A percentile compares a stretch with the other conserved stretches of the same genome.
Evolutionary conservation across 179 eudicot genomes (phyloP).

Genomic region (Silene coronaria): DNA sequence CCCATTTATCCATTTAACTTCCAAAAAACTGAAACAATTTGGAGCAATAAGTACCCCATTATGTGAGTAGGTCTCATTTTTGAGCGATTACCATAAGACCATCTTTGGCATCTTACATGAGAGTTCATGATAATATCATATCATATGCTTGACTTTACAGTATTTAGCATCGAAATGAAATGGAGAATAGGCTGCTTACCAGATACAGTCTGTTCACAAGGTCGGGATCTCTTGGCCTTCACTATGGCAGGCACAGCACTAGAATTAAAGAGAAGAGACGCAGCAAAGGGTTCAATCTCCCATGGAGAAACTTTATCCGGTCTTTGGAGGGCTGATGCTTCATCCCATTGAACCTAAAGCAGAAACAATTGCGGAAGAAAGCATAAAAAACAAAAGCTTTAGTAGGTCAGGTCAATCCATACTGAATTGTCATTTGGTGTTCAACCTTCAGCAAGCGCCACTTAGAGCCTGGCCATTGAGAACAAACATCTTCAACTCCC

Average conservation of each 20-base stretch:
- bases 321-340: slow-evolving; percentile 55
- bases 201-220: slow-evolving; percentile 42
- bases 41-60: too few relatives aligned
- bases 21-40: too few relatives aligned
- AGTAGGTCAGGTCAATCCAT: slow-evolving; percentile 7
- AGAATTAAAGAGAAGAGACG: slow-evolving; percentile 41
- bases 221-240: slow-evolving; percentile 70
- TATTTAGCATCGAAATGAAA: background rate
- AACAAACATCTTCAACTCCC: slow-evolving; percentile 54
- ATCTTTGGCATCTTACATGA: too few relatives aligned
- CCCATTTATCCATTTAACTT: too few relatives aligned
- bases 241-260: slow-evolving; percentile 26
- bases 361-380: slow-evolving; percentile 10
- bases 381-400: slow-evolving; percentile 22
- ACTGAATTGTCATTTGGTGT: background rate
- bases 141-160: too few relatives aligned
- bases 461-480: slow-evolving; percentile 63
- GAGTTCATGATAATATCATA: too few relatives aligned
- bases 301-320: slow-evolving; percentile 85
- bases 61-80: too few relatives aligned
- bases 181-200: slow-evolving; percentile 33
- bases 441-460: slow-evolving; percentile 88
- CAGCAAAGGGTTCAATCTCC: slow-evolving; percentile 78
- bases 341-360: slow-evolving; percentile 85
- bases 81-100: too few relatives aligned